Conservation (phyloP, 768 basidiomycete species). For the Pleurotus eryngii region DNA sequence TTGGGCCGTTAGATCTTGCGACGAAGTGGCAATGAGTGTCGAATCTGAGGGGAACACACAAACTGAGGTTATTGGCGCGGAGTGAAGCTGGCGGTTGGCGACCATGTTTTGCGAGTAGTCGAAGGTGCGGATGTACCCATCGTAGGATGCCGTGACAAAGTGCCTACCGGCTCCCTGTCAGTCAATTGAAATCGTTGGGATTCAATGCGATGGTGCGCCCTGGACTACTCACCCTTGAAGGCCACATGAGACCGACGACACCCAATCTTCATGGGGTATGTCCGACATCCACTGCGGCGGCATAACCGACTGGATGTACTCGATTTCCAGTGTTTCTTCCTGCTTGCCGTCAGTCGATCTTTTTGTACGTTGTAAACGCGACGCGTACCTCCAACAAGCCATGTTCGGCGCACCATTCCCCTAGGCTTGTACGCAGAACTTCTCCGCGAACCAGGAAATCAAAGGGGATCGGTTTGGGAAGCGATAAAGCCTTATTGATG, state of each 20-base stretch:
- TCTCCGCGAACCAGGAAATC: conserved; percentile 90
- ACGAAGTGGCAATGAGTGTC: conserved; percentile 59
- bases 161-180: conserved; percentile 36
- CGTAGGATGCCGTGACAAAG: conserved; percentile 80
- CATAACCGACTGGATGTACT: conserved; percentile 87
- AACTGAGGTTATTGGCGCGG: conserved; percentile 66
- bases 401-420: conserved; percentile 70
- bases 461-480: conserved; percentile 77
- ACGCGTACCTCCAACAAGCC: conserved; percentile 64
- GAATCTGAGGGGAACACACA: conserved; percentile 46
- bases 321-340: conserved; percentile 90
- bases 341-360: conserved; percentile 21
- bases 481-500: conserved; percentile 87
- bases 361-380: not conserved
- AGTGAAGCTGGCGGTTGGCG: conserved; percentile 48
- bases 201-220: not conserved
- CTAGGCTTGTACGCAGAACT: conserved; percentile 67
- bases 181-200: conserved; percentile 9
- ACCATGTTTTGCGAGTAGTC: conserved; percentile 62
- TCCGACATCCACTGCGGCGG: conserved; percentile 81
- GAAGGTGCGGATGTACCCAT: conserved; percentile 71
- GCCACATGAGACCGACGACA: conserved; percentile 72
- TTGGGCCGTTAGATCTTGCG: conserved; percentile 75
- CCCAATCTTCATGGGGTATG: conserved; percentile 91
- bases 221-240: conserved; percentile 43